phyloP scores from a whole-genome alignment of 768 basidiomycete species.

The Royoungia palumana region DNA sequence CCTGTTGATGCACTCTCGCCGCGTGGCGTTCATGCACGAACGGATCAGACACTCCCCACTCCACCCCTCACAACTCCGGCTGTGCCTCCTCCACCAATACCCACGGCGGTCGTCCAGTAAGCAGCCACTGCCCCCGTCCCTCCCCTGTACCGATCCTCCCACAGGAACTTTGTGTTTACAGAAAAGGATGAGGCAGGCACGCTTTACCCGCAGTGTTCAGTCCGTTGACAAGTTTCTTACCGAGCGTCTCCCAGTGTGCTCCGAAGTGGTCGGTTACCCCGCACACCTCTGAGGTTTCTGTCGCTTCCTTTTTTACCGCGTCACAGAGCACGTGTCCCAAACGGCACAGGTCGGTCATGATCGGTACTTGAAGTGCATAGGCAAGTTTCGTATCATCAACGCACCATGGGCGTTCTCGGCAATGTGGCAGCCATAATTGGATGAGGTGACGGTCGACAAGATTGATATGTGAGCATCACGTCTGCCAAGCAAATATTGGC shows the following conservation, averaged over 20 bases:
- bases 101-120: too few species aligned
- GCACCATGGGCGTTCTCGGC: constrained; percentile 89
- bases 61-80: constrained; percentile 10
- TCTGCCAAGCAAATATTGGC: too few species aligned
- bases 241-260: too few species aligned
- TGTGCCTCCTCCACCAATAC: constrained; percentile 15
- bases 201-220: constrained; percentile 94
- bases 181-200: constrained; percentile 83
- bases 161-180: constrained; percentile 80
- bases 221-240: too few species aligned
- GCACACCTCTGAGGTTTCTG: constrained; percentile 75
- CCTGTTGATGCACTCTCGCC: not conserved
- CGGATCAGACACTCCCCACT: constrained; percentile 18
- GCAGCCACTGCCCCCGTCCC: too few species aligned
- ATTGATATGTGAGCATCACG: constrained; percentile 96
- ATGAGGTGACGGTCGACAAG: constrained; percentile 92
- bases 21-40: constrained; percentile 19
- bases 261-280: constrained; percentile 89
- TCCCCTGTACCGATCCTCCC: too few species aligned
- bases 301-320: constrained; percentile 82
- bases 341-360: constrained; percentile 83
- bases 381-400: constrained; percentile 98
- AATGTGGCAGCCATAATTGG: constrained; percentile 91
- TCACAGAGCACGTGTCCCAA: constrained; percentile 85
- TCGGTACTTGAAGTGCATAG: constrained; percentile 92